These are phyloP conservation scores for Cucumis variabilis DNA, from an alignment of 331 rosid genomes.

Conservation along the genomic window DNA sequence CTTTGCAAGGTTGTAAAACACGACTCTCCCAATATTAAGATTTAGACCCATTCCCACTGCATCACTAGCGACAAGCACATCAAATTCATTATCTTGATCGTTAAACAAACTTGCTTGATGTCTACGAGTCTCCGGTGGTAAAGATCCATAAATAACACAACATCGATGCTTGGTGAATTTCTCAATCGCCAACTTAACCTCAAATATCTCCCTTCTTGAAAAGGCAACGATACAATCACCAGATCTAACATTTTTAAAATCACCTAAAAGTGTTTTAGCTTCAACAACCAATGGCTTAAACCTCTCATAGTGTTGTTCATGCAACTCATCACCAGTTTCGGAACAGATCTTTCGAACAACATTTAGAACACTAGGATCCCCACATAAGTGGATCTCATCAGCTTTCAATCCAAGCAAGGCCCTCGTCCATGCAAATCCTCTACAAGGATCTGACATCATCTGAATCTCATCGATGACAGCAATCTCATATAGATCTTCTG, in stretches of 20 bases:
- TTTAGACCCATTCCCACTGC: conserved; percentile 98
- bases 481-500: conserved; percentile 79
- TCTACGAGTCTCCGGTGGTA: conserved; percentile 93
- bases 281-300: conserved; percentile 94
- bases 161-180: conserved; percentile 76
- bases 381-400: conserved; percentile 86
- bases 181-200: conserved; percentile 83
- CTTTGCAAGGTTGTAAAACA: conserved; percentile 76
- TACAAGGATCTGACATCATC: conserved; percentile 67
- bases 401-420: conserved; percentile 92
- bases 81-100: conserved; percentile 75
- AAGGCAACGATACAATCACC: conserved; percentile 99
- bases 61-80: conserved; percentile 93
- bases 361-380: conserved; percentile 81
- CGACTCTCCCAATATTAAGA: conserved; percentile 87
- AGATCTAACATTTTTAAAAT: conserved; percentile 73
- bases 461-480: conserved; percentile 93
- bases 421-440: conserved; percentile 93
- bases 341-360: conserved; percentile 70
- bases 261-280: conserved; percentile 86
- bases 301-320: conserved; percentile 77
- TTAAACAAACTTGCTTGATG: conserved; percentile 88
- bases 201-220: conserved; percentile 96
- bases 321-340: conserved; percentile 82
- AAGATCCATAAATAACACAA: conserved; percentile 89